These are phyloP conservation scores for Ganoderma multipileum DNA, from an alignment of 1,284 basidiomycete genomes.

Conservation along the genomic window DNA sequence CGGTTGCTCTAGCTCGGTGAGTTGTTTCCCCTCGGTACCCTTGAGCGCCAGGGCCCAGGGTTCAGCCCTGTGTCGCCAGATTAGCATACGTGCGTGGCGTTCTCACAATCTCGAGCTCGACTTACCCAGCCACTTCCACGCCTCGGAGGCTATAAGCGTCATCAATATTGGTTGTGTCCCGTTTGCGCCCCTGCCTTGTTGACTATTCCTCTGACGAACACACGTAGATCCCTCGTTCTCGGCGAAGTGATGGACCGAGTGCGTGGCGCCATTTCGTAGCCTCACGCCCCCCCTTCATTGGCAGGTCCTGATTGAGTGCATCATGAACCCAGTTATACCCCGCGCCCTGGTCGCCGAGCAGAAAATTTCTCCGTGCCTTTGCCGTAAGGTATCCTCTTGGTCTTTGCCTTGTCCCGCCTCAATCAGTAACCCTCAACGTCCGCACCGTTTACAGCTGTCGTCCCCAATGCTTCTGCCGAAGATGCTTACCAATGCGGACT, in stretches of 20 bases:
- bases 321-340: neutral
- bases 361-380: conserved; percentile 4
- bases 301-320: neutral
- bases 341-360: conserved; percentile 1
- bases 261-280: neutral
- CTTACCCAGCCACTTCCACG: neutral
- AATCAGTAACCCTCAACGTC: neutral
- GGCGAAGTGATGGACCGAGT: neutral
- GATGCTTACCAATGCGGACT: neutral
- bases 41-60: neutral
- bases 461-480: conserved; percentile 3
- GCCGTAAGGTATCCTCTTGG: neutral
- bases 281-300: neutral
- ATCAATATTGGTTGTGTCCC: neutral
- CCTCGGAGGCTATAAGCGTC: neutral
- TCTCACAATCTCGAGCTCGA: conserved; percentile 1
- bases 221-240: neutral
- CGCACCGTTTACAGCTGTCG: neutral
- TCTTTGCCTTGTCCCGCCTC: neutral
- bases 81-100: neutral
- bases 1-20: neutral
- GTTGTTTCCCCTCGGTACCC: neutral
- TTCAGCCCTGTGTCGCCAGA: neutral
- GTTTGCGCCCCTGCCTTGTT: neutral
- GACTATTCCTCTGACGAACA: neutral